Conservation (phyloP, 108 stramenopile genomes). For the Epithemia pelagica region DNA sequence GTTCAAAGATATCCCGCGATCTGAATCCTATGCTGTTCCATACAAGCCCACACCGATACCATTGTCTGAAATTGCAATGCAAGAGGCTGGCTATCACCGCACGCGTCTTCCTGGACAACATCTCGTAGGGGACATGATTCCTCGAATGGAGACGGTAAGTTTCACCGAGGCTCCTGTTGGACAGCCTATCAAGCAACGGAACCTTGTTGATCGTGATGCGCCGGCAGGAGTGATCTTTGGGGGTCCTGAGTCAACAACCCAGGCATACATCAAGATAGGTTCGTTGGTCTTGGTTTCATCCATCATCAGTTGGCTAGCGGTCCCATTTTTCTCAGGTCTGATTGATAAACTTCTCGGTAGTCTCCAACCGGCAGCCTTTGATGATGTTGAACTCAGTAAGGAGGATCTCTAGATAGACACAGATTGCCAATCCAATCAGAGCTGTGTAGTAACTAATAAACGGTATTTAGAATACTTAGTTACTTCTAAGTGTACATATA, state of each 20-base stretch:
- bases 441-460: too few relatives aligned
- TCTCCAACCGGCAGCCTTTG: too few relatives aligned
- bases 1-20: slow-evolving; percentile 52
- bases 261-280: background rate
- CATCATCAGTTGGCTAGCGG: background rate
- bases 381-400: too few relatives aligned
- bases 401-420: too few relatives aligned
- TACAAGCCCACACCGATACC: slow-evolving; percentile 31
- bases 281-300: background rate
- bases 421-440: too few relatives aligned
- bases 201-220: background rate
- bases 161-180: background rate
- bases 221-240: background rate
- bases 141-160: slow-evolving; percentile 4
- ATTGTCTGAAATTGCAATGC: slow-evolving; percentile 62
- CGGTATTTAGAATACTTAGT: too few relatives aligned
- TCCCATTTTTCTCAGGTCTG: background rate
- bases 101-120: slow-evolving; percentile 16
- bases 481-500: too few relatives aligned
- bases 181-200: background rate
- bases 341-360: background rate
- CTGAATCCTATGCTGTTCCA: slow-evolving; percentile 53
- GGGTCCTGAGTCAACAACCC: background rate
- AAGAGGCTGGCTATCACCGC: slow-evolving; percentile 60
- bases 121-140: slow-evolving; percentile 23